A percentile compares a stretch with the other conserved stretches of the same genome.
These are phyloP conservation scores for Cenchrus fungigraminus DNA, from an alignment of 176 grass and related monocot species.

Conservation along the genomic window DNA sequence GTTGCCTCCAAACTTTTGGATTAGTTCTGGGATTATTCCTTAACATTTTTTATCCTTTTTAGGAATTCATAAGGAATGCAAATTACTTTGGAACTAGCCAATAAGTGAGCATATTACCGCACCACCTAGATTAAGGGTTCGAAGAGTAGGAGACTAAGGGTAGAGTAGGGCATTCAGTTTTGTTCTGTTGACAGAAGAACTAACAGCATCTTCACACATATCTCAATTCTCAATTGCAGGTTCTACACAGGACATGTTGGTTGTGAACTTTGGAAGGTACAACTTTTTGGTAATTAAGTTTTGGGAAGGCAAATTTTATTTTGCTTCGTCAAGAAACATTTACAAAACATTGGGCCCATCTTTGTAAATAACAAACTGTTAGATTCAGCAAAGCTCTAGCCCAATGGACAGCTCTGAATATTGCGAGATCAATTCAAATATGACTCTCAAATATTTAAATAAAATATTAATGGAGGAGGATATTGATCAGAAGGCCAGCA, in stretches of 20 bases:
- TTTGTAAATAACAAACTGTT: not conserved
- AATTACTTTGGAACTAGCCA: not conserved
- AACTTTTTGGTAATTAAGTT: not conserved
- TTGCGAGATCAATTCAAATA: constrained; percentile 44
- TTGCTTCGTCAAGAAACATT: not conserved
- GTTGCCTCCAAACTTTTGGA: not conserved
- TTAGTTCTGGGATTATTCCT: not conserved
- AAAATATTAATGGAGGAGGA: constrained; percentile 58
- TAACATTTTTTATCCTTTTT: not conserved
- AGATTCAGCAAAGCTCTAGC: not conserved
- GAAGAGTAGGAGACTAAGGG: not conserved
- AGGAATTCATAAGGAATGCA: not conserved
- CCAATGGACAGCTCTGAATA: constrained; percentile 20
- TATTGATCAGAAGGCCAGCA: constrained; percentile 47
- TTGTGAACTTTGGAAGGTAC: not conserved
- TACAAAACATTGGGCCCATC: not conserved
- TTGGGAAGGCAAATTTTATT: not conserved
- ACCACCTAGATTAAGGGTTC: not conserved
- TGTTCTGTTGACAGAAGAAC: not conserved
- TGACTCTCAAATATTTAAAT: constrained; percentile 51
- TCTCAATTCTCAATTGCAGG: constrained; percentile 10
- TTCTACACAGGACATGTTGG: not conserved
- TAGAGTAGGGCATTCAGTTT: not conserved
- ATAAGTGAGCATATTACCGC: not conserved
- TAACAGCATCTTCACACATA: constrained; percentile 2